phyloP scores from a whole-genome alignment of 2,329 filamentous ascomycete species.

The Helotiales sp. region DNA sequence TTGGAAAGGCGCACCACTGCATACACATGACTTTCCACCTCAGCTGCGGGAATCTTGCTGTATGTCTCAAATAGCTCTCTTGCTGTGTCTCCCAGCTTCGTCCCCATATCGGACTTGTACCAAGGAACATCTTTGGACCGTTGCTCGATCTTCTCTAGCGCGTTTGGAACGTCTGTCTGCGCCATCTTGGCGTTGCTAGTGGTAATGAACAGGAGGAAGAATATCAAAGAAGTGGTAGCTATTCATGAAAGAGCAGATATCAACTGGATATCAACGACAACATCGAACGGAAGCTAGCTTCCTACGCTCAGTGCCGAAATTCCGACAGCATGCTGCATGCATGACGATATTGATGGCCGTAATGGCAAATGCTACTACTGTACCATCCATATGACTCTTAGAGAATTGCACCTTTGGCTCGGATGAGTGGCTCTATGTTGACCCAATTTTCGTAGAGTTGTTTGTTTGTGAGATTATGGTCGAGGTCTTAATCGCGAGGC shows the following conservation, averaged over 20 bases:
- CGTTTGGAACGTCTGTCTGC: constrained; percentile 5
- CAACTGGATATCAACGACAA: background rate
- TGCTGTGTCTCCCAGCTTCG: constrained; percentile 14
- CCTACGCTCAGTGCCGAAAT: background rate
- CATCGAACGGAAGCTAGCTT: background rate
- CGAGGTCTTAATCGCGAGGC: too few species aligned
- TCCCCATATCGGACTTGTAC: constrained; percentile 12
- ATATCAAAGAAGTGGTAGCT: background rate
- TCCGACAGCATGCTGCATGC: background rate
- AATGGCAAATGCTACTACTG: background rate
- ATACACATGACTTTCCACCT: constrained; percentile 18
- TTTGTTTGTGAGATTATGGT: too few species aligned
- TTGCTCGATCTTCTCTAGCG: background rate
- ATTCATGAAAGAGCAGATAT: background rate
- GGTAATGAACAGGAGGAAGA: background rate
- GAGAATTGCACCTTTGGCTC: too few species aligned
- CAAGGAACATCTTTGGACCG: constrained; percentile 16
- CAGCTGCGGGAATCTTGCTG: constrained; percentile 14
- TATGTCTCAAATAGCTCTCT: constrained; percentile 18
- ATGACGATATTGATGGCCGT: background rate
- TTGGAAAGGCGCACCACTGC: background rate
- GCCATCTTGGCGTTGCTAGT: constrained; percentile 3
- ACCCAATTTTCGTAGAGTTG: too few species aligned
- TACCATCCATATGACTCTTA: background rate
- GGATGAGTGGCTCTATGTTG: too few species aligned